Conservation (phyloP, 129 eudicot genomes). For the Flaveria trinervia region DNA sequence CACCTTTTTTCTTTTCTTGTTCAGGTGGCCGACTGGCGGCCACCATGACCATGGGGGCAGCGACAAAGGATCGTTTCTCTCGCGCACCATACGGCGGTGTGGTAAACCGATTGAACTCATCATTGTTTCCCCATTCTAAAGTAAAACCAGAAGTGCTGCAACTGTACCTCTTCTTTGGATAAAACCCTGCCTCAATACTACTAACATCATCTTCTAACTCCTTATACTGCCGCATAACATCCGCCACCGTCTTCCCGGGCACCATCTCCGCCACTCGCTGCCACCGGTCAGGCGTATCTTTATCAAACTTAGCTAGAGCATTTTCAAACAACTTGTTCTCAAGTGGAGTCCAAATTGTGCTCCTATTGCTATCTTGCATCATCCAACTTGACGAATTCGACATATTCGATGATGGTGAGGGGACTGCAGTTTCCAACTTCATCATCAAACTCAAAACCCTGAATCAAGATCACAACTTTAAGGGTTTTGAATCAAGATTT, state of each 20-base stretch:
- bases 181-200: slow-evolving; percentile 87
- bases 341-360: slow-evolving; percentile 45
- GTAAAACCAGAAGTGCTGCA: slow-evolving; percentile 58
- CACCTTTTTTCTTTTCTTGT: slow-evolving; percentile 95
- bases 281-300: slow-evolving; percentile 63
- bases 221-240: slow-evolving; percentile 72
- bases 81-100: slow-evolving; percentile 34
- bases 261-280: slow-evolving; percentile 86
- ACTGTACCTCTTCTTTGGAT: slow-evolving; percentile 70
- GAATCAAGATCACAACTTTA: slow-evolving; percentile 12
- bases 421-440: slow-evolving; percentile 34
- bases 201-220: slow-evolving; percentile 90
- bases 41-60: slow-evolving; percentile 18
- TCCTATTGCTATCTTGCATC: slow-evolving; percentile 37
- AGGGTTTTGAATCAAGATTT: slow-evolving; percentile 2
- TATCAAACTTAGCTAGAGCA: slow-evolving; percentile 57
- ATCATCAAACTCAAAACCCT: slow-evolving; percentile 17
- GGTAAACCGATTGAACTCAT: slow-evolving; percentile 47
- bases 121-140: slow-evolving; percentile 67
- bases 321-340: slow-evolving; percentile 56
- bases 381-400: slow-evolving; percentile 38
- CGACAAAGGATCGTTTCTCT: slow-evolving; percentile 48
- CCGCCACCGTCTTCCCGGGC: slow-evolving; percentile 80
- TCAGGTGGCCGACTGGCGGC: slow-evolving; percentile 54
- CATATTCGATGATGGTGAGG: slow-evolving; percentile 35